phyloP scores from a whole-genome alignment of 2,329 filamentous ascomycete species.

The Penicillium sp. region DNA sequence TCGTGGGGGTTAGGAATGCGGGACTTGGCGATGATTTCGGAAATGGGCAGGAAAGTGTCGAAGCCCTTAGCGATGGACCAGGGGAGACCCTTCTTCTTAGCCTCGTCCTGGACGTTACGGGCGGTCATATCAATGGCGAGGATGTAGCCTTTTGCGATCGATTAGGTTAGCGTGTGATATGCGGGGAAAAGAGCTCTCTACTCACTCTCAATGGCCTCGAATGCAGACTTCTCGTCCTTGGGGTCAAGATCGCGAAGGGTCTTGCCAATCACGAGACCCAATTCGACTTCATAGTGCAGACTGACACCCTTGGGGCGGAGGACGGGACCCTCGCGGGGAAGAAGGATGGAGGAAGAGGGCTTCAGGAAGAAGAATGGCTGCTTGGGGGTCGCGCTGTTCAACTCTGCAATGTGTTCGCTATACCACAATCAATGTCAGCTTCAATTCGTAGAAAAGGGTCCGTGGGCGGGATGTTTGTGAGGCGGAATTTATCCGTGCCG shows the following conservation, averaged over 20 bases:
- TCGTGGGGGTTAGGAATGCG: slow-evolving; percentile 84
- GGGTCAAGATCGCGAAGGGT: slow-evolving; percentile 72
- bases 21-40: slow-evolving; percentile 74
- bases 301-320: slow-evolving; percentile 79
- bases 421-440: slow-evolving; percentile 1
- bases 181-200: background rate
- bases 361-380: slow-evolving; percentile 99
- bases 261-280: slow-evolving; percentile 86
- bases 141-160: slow-evolving; percentile 62
- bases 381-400: slow-evolving; percentile 83
- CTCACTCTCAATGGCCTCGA: slow-evolving; percentile 77
- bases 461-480: background rate
- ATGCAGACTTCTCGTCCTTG: slow-evolving; percentile 70
- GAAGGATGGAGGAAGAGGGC: slow-evolving; percentile 80
- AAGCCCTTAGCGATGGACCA: slow-evolving; percentile 98
- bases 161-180: background rate
- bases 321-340: slow-evolving; percentile 75
- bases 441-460: background rate
- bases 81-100: slow-evolving; percentile 93
- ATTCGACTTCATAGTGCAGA: slow-evolving; percentile 92
- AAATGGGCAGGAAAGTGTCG: slow-evolving; percentile 92
- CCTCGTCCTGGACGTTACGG: slow-evolving; percentile 91
- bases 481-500: background rate
- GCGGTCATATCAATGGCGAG: slow-evolving; percentile 97
- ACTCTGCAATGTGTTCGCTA: slow-evolving; percentile 89